Evolutionary conservation across 2,329 filamentous ascomycete species (phyloP).

Genomic region (Cercospora beticola): DNA sequence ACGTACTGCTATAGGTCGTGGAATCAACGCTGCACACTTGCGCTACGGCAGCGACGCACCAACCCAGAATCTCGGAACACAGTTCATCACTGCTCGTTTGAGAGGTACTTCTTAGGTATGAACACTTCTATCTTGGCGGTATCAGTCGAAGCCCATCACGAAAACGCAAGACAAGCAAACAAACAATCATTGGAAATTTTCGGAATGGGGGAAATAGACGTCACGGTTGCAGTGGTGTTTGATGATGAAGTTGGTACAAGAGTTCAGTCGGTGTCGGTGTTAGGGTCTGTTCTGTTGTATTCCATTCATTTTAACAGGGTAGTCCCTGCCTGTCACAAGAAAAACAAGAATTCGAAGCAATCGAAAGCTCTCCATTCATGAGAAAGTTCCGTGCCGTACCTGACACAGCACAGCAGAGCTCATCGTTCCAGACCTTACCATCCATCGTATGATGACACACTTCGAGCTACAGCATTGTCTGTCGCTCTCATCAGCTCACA

Average conservation of each 20-base stretch:
- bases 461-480: no score
- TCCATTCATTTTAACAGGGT: background rate
- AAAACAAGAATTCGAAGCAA: background rate
- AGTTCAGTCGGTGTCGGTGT: background rate
- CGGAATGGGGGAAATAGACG: background rate
- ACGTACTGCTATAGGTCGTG: constrained; percentile 21
- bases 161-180: background rate
- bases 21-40: constrained; percentile 38
- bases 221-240: background rate
- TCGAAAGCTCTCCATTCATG: background rate
- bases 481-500: no score
- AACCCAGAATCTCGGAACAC: constrained; percentile 36
- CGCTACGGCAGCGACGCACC: constrained; percentile 31
- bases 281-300: background rate
- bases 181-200: background rate
- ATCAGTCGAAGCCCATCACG: background rate
- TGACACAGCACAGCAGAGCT: background rate
- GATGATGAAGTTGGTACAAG: background rate
- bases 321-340: background rate
- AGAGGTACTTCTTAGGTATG: constrained; percentile 3
- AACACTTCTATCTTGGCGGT: background rate
- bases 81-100: constrained; percentile 29
- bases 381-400: background rate
- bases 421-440: no score
- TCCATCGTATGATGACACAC: no score